Percentiles rank a stretch among this genome's conserved stretches.
Evolutionary conservation across 2,329 filamentous ascomycete species (phyloP).

Genomic region (Fonsecaea pedrosoi): DNA sequence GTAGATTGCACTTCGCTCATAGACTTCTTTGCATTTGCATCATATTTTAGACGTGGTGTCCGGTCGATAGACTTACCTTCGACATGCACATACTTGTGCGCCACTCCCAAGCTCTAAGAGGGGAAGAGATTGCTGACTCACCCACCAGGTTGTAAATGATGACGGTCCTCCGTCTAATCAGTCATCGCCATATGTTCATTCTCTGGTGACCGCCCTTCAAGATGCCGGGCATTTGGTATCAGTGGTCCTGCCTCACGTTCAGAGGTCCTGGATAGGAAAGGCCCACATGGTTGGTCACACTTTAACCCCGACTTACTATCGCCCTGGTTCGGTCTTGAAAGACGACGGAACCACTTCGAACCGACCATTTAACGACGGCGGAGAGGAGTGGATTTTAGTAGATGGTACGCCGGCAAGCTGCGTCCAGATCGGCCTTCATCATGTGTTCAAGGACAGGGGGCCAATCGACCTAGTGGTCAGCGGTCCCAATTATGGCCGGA

Average conservation of each 20-base stretch:
- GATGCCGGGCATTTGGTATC: constrained; percentile 83
- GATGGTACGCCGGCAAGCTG: constrained; percentile 82
- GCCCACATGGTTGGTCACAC: constrained; percentile 93
- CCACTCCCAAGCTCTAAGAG: constrained; percentile 17
- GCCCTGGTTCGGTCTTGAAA: constrained; percentile 65
- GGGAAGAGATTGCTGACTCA: constrained; percentile 17
- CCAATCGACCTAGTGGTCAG: constrained; percentile 78
- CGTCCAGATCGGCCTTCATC: constrained; percentile 80
- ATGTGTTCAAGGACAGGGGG: constrained; percentile 75
- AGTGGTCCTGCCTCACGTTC: constrained; percentile 86
- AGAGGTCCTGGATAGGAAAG: constrained; percentile 98
- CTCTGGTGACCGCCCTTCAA: constrained; percentile 72
- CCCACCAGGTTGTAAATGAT: constrained; percentile 65
- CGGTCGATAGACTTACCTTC: constrained; percentile 6
- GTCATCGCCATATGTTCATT: constrained; percentile 81
- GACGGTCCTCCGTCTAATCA: constrained; percentile 79
- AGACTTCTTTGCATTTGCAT: constrained; percentile 10
- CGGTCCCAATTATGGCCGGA: constrained; percentile 83
- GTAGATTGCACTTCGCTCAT: background rate
- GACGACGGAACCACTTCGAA: constrained; percentile 72
- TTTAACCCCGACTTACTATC: constrained; percentile 84
- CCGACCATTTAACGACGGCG: constrained; percentile 60
- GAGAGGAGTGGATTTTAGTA: constrained; percentile 81
- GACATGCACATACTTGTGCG: constrained; percentile 61
- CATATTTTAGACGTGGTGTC: background rate